These are phyloP conservation scores for Leccinum longicurvipes DNA, from an alignment of 768 basidiomycete species.

Conservation along the genomic window DNA sequence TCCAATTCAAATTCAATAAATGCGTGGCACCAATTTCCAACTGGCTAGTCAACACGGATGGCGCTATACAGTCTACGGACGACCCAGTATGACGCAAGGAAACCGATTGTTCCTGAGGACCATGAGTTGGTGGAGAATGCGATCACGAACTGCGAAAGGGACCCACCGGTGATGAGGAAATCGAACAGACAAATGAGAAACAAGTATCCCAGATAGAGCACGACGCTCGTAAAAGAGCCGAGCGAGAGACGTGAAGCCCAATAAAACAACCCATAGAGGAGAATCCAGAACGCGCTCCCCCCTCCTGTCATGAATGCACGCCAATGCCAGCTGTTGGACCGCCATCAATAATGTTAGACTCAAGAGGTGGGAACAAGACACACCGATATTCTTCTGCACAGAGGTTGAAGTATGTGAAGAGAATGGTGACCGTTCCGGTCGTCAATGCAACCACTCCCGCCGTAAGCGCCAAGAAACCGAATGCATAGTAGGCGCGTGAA, in stretches of 20 bases:
- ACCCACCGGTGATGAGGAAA: slow-evolving; percentile 80
- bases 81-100: slow-evolving; percentile 90
- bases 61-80: slow-evolving; percentile 78
- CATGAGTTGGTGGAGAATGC: neutral
- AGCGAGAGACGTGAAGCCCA: slow-evolving; percentile 86
- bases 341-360: slow-evolving; percentile 1
- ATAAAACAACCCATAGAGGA: slow-evolving; percentile 86
- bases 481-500: slow-evolving; percentile 91
- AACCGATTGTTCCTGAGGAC: slow-evolving; percentile 82
- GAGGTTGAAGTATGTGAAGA: slow-evolving; percentile 86
- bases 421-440: slow-evolving; percentile 86
- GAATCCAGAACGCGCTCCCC: slow-evolving; percentile 88
- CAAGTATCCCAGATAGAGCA: slow-evolving; percentile 90
- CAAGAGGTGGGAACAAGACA: slow-evolving; percentile 14
- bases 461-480: slow-evolving; percentile 90
- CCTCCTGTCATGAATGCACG: slow-evolving; percentile 89
- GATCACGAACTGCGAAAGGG: neutral
- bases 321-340: slow-evolving; percentile 86
- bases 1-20: slow-evolving; percentile 5
- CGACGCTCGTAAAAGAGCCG: slow-evolving; percentile 73
- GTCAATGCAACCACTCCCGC: slow-evolving; percentile 80
- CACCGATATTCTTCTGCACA: slow-evolving; percentile 94
- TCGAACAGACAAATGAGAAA: slow-evolving; percentile 77
- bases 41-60: slow-evolving; percentile 65
- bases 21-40: slow-evolving; percentile 9